phyloP scores from a whole-genome alignment of 768 basidiomycete genomes.

The Boletus insuetus region DNA sequence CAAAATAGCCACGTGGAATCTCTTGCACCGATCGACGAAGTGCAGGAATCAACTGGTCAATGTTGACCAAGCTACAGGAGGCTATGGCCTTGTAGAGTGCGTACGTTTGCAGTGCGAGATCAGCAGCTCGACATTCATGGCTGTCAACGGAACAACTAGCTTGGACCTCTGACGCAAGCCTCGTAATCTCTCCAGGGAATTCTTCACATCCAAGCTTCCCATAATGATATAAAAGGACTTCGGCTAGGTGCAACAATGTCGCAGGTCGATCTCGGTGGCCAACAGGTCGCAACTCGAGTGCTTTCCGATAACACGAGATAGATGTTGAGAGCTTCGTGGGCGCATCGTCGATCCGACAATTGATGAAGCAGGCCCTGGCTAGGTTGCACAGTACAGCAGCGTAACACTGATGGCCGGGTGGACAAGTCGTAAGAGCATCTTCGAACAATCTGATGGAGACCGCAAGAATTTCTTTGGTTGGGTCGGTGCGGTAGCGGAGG shows the following conservation, averaged over 20 bases:
- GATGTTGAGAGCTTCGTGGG: background rate
- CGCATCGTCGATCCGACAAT: background rate
- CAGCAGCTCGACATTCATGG: slow-evolving; percentile 1
- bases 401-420: background rate
- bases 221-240: background rate
- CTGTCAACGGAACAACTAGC: background rate
- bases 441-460: background rate
- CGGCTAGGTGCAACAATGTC: slow-evolving; percentile 1
- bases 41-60: background rate
- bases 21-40: background rate
- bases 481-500: background rate
- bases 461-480: background rate
- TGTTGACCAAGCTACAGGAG: background rate
- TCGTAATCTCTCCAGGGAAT: background rate
- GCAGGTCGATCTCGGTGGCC: slow-evolving; percentile 7
- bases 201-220: background rate
- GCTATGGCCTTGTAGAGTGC: background rate
- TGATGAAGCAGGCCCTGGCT: background rate
- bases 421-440: slow-evolving; percentile 2
- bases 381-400: slow-evolving; percentile 11
- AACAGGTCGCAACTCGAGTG: slow-evolving; percentile 4
- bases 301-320: slow-evolving; percentile 5
- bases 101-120: background rate
- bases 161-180: background rate
- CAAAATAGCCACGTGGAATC: slow-evolving; percentile 1